Evolutionary conservation across 2,329 filamentous ascomycete genomes (phyloP), one percentile per base, ranked within the genome.

Genomic region (Pezicula rhizophila): DNA sequence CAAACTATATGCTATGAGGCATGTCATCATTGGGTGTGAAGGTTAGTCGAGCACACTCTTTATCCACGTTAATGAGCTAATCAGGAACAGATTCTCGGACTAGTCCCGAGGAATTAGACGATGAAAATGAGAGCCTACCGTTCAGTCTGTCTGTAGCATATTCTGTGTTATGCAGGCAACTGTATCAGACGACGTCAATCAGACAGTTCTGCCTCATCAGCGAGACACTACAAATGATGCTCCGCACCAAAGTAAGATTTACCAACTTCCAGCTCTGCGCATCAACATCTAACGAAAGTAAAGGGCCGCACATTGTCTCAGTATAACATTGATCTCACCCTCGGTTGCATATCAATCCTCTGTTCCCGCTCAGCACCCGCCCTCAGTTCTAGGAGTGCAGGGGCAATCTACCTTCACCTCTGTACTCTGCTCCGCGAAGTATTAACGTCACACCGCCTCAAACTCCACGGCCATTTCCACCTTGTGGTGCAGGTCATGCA

Each of bases 401-500:
- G 57, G 11, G 56, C 53, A 18, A 59, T 65, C 26, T 65, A 60
- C 44, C 48, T 57, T 3, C 60, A 61, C 39, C 56, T 65, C 14
- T 82, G 75, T 66, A 73, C 70, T 46, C 68, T 85, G 8, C 66
- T 80, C 17, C 77, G 80, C 47, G 66, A 71, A 18, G 66, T 84
- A 34, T 75, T 85, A 60, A 75, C 75, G 59, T 77, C 79, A 42
- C 79, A 84, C 62, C 71, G 81, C 4, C 70, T 80, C 39, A 78
- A 81, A 8, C 68, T 85, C 2, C 76, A 82, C 56, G 80, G 79
- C 2, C 80, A 81, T 53, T 79, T 80, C 57, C 80, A 82, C 58
- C 66, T 84, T 40, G 68, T 84, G 5, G 65, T 82, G 42, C 65
- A 72, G 33, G 66, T 72, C 2, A 66, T 85, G 50, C 76, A 82